phyloP scores from a whole-genome alignment of 192 early-diverging fungal species.

The Physocladia obscura region DNA sequence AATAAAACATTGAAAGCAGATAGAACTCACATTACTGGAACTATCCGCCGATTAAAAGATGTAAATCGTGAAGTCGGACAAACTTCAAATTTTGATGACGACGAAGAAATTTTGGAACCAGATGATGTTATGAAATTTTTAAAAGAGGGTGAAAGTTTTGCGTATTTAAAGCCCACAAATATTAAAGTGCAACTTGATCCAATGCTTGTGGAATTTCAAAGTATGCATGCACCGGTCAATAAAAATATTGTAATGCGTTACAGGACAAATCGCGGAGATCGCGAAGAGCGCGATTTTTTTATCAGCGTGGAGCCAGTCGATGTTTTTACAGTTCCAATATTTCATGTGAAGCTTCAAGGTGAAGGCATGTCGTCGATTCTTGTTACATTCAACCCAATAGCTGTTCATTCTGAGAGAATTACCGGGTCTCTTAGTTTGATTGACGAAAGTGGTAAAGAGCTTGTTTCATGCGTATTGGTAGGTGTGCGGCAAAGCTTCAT shows the following conservation, averaged over 20 bases:
- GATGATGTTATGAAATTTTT: conserved; percentile 52
- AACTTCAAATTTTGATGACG: no score
- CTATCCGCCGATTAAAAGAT: conserved; percentile 38
- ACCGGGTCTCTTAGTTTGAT: conserved; percentile 54
- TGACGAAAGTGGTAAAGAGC: conserved; percentile 52
- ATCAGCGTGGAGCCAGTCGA: conserved; percentile 53
- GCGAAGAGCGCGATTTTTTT: conserved; percentile 57
- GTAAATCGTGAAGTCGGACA: no score
- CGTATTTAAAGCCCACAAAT: conserved; percentile 38
- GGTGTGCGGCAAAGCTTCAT: conserved; percentile 54
- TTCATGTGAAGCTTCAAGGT: conserved; percentile 54
- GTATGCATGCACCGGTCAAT: conserved; percentile 46
- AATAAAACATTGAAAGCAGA: conserved; percentile 35
- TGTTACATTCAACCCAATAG: conserved; percentile 51
- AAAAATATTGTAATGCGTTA: conserved; percentile 51
- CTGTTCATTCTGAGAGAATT: conserved; percentile 44
- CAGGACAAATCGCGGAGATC: conserved; percentile 57
- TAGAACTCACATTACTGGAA: conserved; percentile 28
- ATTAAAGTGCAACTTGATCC: conserved; percentile 54
- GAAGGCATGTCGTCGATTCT: conserved; percentile 53
- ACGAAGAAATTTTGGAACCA: conserved; percentile 43
- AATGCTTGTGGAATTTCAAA: conserved; percentile 47
- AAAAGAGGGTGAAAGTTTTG: conserved; percentile 49
- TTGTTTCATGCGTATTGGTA: conserved; percentile 45
- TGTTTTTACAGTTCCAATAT: conserved; percentile 48